Conservation (phyloP, 2,329 filamentous ascomycete genomes). For the Hymenoscyphus fraxineus region DNA sequence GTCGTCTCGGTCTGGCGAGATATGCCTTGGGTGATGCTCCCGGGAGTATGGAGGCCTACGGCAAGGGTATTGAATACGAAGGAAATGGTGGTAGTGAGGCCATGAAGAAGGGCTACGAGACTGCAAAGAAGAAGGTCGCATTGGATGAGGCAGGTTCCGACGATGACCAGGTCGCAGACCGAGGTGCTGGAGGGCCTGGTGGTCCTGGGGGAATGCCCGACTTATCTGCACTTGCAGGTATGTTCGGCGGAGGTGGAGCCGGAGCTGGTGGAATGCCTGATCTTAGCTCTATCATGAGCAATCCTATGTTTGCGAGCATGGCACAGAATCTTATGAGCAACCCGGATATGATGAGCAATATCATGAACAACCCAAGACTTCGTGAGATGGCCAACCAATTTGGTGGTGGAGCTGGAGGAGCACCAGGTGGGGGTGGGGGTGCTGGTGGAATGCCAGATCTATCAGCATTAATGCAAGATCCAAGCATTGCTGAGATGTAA, state of each 20-base stretch:
- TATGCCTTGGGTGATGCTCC: constrained; percentile 89
- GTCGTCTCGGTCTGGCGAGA: constrained; percentile 80
- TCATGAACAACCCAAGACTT: constrained; percentile 91
- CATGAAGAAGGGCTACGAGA: constrained; percentile 97
- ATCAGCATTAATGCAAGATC: constrained; percentile 82
- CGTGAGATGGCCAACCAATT: constrained; percentile 84
- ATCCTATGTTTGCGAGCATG: constrained; percentile 98
- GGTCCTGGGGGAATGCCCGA: constrained; percentile 66
- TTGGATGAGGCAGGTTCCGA: constrained; percentile 62
- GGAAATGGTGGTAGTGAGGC: constrained; percentile 91
- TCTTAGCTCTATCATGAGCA: constrained; percentile 82
- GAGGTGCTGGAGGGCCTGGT: constrained; percentile 40
- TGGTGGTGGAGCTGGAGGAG: constrained; percentile 46
- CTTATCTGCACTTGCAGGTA: constrained; percentile 64
- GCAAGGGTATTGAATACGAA: constrained; percentile 88
- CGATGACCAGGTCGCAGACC: constrained; percentile 46
- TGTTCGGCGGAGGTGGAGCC: constrained; percentile 63
- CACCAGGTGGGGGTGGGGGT: constrained; percentile 30
- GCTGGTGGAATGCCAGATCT: constrained; percentile 84
- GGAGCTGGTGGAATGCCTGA: constrained; percentile 82
- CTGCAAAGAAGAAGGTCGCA: constrained; percentile 80
- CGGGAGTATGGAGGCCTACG: constrained; percentile 92
- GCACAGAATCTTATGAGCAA: constrained; percentile 97
- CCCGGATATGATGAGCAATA: constrained; percentile 82
- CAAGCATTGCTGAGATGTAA: constrained; percentile 76